phyloP scores from a whole-genome alignment of 805 yeast species.

The Hermanozyma aechmeae region DNA sequence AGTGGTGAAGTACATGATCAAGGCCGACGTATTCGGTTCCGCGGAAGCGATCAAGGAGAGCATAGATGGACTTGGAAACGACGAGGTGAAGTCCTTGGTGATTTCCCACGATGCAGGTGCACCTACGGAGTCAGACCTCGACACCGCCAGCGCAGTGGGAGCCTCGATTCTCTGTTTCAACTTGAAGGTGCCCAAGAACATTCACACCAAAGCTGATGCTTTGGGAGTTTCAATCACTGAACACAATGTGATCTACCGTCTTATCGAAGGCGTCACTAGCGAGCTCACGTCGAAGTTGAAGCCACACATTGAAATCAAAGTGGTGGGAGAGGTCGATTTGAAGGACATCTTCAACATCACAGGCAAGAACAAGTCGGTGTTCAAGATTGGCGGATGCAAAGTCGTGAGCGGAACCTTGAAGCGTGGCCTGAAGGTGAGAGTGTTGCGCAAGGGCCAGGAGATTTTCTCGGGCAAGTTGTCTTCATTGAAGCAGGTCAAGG shows the following conservation, averaged over 20 bases:
- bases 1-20: constrained; percentile 55
- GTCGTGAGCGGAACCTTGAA: constrained; percentile 61
- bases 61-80: constrained; percentile 75
- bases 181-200: constrained; percentile 55
- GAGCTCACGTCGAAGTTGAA: constrained; percentile 50
- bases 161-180: constrained; percentile 79
- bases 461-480: constrained; percentile 52
- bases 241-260: constrained; percentile 76
- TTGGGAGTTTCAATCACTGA: constrained; percentile 49
- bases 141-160: constrained; percentile 30
- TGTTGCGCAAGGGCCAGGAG: constrained; percentile 41
- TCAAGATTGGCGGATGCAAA: constrained; percentile 81
- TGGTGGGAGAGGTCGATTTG: constrained; percentile 57
- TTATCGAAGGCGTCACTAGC: constrained; percentile 75
- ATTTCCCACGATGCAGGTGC: constrained; percentile 73
- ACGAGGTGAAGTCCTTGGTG: constrained; percentile 66
- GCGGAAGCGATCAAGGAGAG: constrained; percentile 88
- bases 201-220: constrained; percentile 47
- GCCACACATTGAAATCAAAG: constrained; percentile 59
- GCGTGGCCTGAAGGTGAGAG: constrained; percentile 48
- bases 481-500: constrained; percentile 74
- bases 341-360: constrained; percentile 67
- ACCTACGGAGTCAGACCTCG: constrained; percentile 40
- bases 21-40: constrained; percentile 92
- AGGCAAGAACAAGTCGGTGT: constrained; percentile 40